Base-by-base conservation (phyloP, 2,329 filamentous ascomycete species). In the Mycosphaerelloides madeirae region DNA sequence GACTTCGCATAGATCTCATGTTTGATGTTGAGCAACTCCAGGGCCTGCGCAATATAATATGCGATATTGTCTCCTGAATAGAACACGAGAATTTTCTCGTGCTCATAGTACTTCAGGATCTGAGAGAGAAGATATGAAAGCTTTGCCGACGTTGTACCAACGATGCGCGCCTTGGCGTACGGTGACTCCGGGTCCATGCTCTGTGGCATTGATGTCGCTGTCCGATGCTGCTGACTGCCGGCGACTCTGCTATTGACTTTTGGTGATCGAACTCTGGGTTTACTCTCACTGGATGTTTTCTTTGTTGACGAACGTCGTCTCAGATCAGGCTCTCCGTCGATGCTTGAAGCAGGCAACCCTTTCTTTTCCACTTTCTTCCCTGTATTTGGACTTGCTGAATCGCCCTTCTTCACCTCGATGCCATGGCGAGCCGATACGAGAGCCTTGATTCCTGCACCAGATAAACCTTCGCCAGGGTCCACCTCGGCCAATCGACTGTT, bases 31-130 rank as follows among this genome's bases (percentile, higher is more conserved):
- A 84, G 65, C 25, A 91, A 75, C 54, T 96, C 90, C 0, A 97
- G 75, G 22, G 84, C 81, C 60, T 89, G 83, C 0, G 87, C 85
- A 31, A 96, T 78, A 67, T 94, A 95, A 65, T 80, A 95, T 1
- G 88, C 90, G 2, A 85, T 77, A 55, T 95, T 91, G 48, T 93
- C 85, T 25, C 85, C 84, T 49, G 95, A 88, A 63, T 95, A 96
- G 64, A 97, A 97, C 8, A 96, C 78, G 41, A 96, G 80, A 3
- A 94, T 93, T 65, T 96, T 95, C 58, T 95, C 89, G 0, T 76
- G 68, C 1, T 74, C 65, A 41, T 93, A 80, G 49, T 90, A 74
- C 41, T 77, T 71, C 4, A 82, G 65, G 11, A 96, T 81, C 25
- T 79, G 75, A 42, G 89, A 84, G 14, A 95, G 70, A 5, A 96